Conservation (phyloP, 495 filamentous ascomycete species). For the Emericellopsis terricola region DNA sequence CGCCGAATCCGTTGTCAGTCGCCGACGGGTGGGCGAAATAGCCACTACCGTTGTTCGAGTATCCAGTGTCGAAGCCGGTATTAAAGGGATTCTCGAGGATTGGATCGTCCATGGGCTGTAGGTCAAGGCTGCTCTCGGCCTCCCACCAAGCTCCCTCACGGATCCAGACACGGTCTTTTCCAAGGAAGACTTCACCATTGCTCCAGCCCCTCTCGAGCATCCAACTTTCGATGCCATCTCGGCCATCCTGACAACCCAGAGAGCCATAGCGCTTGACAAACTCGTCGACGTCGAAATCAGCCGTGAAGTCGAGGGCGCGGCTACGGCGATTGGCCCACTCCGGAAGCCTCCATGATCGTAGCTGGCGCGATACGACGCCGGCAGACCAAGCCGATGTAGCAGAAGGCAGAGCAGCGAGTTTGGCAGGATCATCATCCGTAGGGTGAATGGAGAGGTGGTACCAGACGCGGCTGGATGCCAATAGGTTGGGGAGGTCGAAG, state of each 20-base stretch:
- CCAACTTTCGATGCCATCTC: conserved; percentile 92
- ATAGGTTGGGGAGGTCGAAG: conserved; percentile 46
- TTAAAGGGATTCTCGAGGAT: conserved; percentile 28
- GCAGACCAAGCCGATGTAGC: conserved; percentile 71
- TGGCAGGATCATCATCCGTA: conserved; percentile 66
- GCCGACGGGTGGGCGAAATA: conserved; percentile 48
- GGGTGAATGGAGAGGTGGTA: conserved; percentile 88
- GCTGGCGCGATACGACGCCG: conserved; percentile 74
- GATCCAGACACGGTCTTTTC: conserved; percentile 86
- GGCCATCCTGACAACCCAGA: conserved; percentile 76
- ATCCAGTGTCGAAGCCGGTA: conserved; percentile 39
- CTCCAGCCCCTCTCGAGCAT: conserved; percentile 92
- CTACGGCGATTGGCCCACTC: conserved; percentile 93
- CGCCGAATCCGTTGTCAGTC: conserved; percentile 41
- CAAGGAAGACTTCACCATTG: conserved; percentile 88
- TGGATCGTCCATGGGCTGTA: conserved; percentile 43
- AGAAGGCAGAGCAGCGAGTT: conserved; percentile 40
- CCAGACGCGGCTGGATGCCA: conserved; percentile 79
- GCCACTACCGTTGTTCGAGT: conserved; percentile 44
- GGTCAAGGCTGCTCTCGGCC: conserved; percentile 86
- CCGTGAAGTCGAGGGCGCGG: conserved; percentile 88
- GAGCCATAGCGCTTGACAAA: conserved; percentile 65
- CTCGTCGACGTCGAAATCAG: conserved; percentile 89
- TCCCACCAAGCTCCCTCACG: conserved; percentile 94
- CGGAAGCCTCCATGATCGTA: conserved; percentile 79